phyloP scores from a whole-genome alignment of 2,329 filamentous ascomycete genomes.

The Ophiostoma ips region DNA sequence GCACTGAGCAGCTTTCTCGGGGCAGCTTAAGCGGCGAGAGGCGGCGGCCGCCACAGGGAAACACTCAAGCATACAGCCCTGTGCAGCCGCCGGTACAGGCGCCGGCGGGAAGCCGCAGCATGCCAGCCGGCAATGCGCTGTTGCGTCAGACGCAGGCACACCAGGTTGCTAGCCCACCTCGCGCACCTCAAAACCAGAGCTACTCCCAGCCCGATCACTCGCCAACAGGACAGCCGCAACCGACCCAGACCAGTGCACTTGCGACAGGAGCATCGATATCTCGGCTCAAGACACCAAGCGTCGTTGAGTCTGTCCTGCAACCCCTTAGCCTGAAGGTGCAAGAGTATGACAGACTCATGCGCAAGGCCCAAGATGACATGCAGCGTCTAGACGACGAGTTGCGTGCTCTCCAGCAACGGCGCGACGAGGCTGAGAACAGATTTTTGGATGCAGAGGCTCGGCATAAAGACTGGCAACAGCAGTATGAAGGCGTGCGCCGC shows the following conservation, averaged over 20 bases:
- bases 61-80: background rate
- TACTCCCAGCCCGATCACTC: background rate
- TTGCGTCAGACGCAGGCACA: background rate
- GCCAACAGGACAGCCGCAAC: background rate
- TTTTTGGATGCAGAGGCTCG: background rate
- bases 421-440: background rate
- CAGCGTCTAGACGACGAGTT: background rate
- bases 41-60: background rate
- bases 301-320: background rate
- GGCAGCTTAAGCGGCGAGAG: background rate
- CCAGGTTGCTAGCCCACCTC: background rate
- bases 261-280: background rate
- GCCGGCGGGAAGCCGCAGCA: background rate
- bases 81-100: background rate
- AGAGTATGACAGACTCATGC: conserved; percentile 1
- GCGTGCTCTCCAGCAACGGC: background rate
- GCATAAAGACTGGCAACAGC: conserved; percentile 1
- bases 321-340: background rate
- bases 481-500: background rate
- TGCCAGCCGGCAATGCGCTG: background rate
- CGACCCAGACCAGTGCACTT: background rate
- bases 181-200: background rate
- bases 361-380: background rate
- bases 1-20: background rate
- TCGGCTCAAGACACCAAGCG: background rate